phyloP scores from a whole-genome alignment of 768 basidiomycete species.

The Termitomyces sp. region DNA sequence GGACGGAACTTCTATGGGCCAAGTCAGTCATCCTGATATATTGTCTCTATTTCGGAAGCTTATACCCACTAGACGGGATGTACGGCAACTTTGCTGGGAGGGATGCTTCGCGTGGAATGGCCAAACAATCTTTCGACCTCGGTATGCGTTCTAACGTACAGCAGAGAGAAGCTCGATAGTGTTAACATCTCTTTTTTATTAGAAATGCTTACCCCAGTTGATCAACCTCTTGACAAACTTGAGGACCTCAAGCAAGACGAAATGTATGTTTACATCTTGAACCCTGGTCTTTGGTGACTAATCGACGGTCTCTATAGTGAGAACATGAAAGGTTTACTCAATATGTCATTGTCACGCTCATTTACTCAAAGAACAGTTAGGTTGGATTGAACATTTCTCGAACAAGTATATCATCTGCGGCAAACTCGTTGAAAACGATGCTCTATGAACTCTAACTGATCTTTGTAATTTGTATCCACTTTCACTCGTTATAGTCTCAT shows the following conservation, averaged over 20 bases:
- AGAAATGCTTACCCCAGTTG: slow-evolving; percentile 91
- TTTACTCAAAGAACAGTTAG: slow-evolving; percentile 28
- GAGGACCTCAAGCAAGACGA: slow-evolving; percentile 75
- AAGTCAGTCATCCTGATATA: slow-evolving; percentile 43
- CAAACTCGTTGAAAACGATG: slow-evolving; percentile 78
- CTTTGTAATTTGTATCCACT: neutral
- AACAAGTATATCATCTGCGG: slow-evolving; percentile 92
- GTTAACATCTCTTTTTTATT: neutral
- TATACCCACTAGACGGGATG: slow-evolving; percentile 70
- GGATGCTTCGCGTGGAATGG: slow-evolving; percentile 96
- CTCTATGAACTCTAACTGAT: slow-evolving; percentile 24
- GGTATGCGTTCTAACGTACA: slow-evolving; percentile 43
- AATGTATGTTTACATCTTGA: slow-evolving; percentile 52
- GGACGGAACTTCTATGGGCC: slow-evolving; percentile 95
- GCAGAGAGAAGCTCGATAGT: neutral
- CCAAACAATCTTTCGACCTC: slow-evolving; percentile 93
- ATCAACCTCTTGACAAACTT: slow-evolving; percentile 82
- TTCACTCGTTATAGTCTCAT: neutral
- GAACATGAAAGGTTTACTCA: slow-evolving; percentile 78
- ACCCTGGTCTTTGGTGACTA: neutral
- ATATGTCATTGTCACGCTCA: neutral
- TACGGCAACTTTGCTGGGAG: slow-evolving; percentile 97
- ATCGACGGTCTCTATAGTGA: slow-evolving; percentile 46
- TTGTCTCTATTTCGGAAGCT: neutral
- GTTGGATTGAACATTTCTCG: slow-evolving; percentile 92